Evolutionary conservation across 2,329 filamentous ascomycete species (phyloP).

Genomic region (Didymella sp.): DNA sequence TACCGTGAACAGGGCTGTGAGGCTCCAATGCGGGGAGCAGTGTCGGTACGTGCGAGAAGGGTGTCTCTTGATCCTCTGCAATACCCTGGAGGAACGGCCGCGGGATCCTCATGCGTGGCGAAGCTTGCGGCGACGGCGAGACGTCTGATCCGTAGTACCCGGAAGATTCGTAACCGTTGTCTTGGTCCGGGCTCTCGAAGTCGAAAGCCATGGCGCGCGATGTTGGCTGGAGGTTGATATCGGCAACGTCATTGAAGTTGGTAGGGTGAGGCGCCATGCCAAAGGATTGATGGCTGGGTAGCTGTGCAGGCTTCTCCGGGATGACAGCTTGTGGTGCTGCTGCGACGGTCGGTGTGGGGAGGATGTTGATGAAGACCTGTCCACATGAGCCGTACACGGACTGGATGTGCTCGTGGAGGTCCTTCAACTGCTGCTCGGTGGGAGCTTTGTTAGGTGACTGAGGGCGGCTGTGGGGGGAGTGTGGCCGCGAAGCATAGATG

Average conservation of each 20-base stretch:
- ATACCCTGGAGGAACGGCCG: constrained; percentile 47
- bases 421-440: constrained; percentile 52
- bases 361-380: constrained; percentile 54
- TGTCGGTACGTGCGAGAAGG: constrained; percentile 41
- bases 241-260: constrained; percentile 63
- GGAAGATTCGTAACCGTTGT: constrained; percentile 58
- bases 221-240: constrained; percentile 54
- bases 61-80: constrained; percentile 42
- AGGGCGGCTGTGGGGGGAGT: constrained; percentile 46
- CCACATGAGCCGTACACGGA: constrained; percentile 53
- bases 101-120: constrained; percentile 45
- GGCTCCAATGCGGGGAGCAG: constrained; percentile 37
- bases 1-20: constrained; percentile 30
- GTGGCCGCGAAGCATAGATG: constrained; percentile 39
- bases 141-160: constrained; percentile 60
- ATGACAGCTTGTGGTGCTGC: constrained; percentile 59
- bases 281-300: constrained; percentile 54
- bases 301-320: constrained; percentile 51
- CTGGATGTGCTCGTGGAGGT: constrained; percentile 54
- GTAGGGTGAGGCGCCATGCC: constrained; percentile 64
- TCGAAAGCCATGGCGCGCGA: constrained; percentile 50
- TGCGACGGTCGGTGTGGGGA: constrained; percentile 60
- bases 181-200: constrained; percentile 50
- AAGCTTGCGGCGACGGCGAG: constrained; percentile 53
- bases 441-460: constrained; percentile 44